phyloP scores from a whole-genome alignment of 192 early-diverging fungal species.

The Tieghemiomyces parasiticus region DNA sequence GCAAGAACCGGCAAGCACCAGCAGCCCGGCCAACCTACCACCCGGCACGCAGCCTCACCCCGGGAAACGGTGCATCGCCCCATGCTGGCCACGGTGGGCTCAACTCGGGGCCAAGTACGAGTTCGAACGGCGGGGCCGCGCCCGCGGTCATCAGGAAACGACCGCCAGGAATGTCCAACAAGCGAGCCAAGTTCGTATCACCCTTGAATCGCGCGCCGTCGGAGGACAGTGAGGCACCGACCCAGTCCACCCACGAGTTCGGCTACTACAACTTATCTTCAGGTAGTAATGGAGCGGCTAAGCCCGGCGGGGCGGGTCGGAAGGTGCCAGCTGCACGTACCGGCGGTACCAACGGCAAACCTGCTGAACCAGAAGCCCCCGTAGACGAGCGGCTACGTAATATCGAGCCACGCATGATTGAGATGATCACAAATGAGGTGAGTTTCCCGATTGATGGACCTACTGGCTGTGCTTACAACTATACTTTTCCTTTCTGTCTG shows the following conservation, averaged over 20 bases:
- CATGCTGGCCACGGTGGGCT: not conserved
- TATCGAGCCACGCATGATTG: slow-evolving; percentile 76
- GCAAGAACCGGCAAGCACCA: not conserved
- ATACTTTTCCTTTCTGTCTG: no score
- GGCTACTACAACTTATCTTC: slow-evolving; percentile 3
- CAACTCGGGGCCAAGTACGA: not conserved
- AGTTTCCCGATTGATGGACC: not conserved
- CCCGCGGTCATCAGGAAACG: not conserved
- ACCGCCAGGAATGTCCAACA: not conserved
- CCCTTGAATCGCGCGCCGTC: not conserved
- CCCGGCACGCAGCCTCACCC: not conserved
- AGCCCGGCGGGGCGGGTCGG: not conserved
- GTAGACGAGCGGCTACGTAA: slow-evolving; percentile 64
- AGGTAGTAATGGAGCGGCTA: not conserved
- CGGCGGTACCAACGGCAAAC: not conserved
- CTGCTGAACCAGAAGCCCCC: slow-evolving; percentile 14
- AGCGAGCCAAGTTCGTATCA: slow-evolving; percentile 1
- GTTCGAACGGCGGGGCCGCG: not conserved
- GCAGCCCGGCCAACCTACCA: not conserved
- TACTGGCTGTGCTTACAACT: not conserved
- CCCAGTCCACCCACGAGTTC: not conserved
- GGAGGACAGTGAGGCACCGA: not conserved
- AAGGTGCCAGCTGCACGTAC: not conserved
- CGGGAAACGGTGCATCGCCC: no score
- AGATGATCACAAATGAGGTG: slow-evolving; percentile 76